Evolutionary conservation across 2,329 filamentous ascomycete genomes (phyloP).

Genomic region (Monosporascus sp.): DNA sequence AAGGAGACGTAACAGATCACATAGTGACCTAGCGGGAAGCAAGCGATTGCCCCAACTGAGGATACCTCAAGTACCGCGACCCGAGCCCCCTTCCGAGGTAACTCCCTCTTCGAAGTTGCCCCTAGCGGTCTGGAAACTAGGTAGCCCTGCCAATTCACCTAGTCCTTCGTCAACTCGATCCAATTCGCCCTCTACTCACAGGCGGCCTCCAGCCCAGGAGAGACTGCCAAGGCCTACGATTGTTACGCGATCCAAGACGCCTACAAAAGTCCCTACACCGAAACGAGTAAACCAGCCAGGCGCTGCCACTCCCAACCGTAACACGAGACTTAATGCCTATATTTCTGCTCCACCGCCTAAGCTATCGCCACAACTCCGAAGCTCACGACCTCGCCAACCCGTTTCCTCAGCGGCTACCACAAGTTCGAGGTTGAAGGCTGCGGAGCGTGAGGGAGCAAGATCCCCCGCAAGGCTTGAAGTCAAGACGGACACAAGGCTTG

Average conservation of each 20-base stretch:
- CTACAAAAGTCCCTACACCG: constrained; percentile 32
- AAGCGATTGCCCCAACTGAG: constrained; percentile 27
- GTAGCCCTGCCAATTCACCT: constrained; percentile 38
- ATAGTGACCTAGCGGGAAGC: constrained; percentile 53
- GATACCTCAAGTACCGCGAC: constrained; percentile 25
- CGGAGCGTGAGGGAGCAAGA: constrained; percentile 44
- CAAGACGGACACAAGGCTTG: constrained; percentile 29
- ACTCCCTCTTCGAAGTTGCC: constrained; percentile 38
- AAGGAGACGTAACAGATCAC: constrained; percentile 45
- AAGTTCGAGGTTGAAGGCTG: constrained; percentile 61
- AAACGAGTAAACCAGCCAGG: constrained; percentile 35
- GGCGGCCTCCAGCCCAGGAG: constrained; percentile 37
- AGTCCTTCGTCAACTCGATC: constrained; percentile 50
- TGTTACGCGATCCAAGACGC: constrained; percentile 36
- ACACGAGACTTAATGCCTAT: constrained; percentile 63
- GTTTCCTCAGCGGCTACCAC: constrained; percentile 71
- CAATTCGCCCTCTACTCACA: constrained; percentile 47
- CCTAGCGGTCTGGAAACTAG: constrained; percentile 39
- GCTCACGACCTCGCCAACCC: constrained; percentile 74
- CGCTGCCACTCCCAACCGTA: constrained; percentile 45
- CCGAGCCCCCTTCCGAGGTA: constrained; percentile 27
- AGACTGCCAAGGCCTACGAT: constrained; percentile 31
- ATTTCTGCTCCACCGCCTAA: constrained; percentile 66
- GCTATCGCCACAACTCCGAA: constrained; percentile 72
- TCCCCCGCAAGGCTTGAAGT: constrained; percentile 31